phyloP scores from a whole-genome alignment of 2,329 filamentous ascomycete genomes.

The Pseudogymnoascus pannorum region DNA sequence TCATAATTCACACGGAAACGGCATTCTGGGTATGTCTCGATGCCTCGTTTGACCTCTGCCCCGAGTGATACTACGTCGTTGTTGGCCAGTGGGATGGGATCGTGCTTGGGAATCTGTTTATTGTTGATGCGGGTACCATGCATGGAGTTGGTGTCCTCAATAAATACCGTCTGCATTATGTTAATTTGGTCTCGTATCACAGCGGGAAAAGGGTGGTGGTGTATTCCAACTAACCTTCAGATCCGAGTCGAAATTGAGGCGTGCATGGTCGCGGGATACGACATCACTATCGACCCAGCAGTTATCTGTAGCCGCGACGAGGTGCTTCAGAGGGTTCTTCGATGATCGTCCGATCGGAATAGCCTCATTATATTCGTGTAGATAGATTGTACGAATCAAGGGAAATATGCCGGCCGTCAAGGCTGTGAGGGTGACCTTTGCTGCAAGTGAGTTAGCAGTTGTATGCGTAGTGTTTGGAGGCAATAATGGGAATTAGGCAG shows the following conservation, averaged over 20 bases:
- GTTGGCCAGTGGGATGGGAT: conserved; percentile 26
- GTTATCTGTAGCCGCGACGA: conserved; percentile 43
- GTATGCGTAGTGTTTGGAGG: background rate
- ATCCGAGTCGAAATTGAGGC: conserved; percentile 39
- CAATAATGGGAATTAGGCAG: background rate
- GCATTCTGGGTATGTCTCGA: conserved; percentile 32
- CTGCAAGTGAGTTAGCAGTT: background rate
- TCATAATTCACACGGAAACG: conserved; percentile 22
- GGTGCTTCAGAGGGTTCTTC: conserved; percentile 38
- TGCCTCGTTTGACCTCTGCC: conserved; percentile 40
- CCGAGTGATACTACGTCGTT: conserved; percentile 40
- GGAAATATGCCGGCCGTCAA: conserved; percentile 10
- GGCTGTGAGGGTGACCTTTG: conserved; percentile 8
- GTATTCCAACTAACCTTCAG: conserved; percentile 35
- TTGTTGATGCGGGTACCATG: conserved; percentile 54
- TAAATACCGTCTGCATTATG: conserved; percentile 32
- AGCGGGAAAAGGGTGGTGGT: background rate
- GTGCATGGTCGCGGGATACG: conserved; percentile 62
- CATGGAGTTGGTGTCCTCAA: conserved; percentile 51
- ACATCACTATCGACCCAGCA: conserved; percentile 65
- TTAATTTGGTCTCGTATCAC: conserved; percentile 22
- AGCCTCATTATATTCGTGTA: conserved; percentile 1
- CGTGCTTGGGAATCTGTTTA: conserved; percentile 30
- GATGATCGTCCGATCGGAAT: conserved; percentile 39
- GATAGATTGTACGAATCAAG: background rate